Conservation (phyloP, 192 early-diverging fungal species). For the Glomus cerebriforme region DNA sequence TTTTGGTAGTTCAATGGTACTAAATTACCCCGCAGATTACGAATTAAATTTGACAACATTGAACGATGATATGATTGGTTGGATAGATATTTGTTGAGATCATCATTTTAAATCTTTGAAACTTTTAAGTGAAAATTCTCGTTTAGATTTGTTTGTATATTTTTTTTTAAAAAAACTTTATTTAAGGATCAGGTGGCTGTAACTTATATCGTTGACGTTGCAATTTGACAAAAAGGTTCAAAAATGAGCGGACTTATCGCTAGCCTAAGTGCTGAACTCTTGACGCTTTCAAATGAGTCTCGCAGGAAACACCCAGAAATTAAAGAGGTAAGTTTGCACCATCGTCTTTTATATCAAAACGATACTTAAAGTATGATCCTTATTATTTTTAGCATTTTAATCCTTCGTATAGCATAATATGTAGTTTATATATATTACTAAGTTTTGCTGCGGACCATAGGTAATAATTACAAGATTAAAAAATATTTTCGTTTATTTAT, state of each 20-base stretch:
- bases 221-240: neutral
- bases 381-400: neutral
- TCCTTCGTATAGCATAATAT: neutral
- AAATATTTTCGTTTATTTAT: constrained; percentile 15
- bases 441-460: neutral
- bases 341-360: neutral
- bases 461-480: neutral
- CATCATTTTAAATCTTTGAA: too few relatives aligned
- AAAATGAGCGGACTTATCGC: constrained; percentile 54
- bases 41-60: too few relatives aligned
- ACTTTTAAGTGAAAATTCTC: neutral
- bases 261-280: constrained; percentile 79
- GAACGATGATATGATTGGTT: too few relatives aligned
- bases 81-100: too few relatives aligned
- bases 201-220: neutral
- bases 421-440: neutral
- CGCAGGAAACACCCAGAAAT: constrained; percentile 89
- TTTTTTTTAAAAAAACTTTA: neutral
- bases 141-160: neutral
- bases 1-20: too few relatives aligned
- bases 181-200: neutral
- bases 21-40: too few relatives aligned
- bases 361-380: neutral
- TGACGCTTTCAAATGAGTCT: constrained; percentile 83
- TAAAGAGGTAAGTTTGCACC: constrained; percentile 74